Base-by-base conservation (phyloP, 2,329 filamentous ascomycete species). In the Shiraia sp. region DNA sequence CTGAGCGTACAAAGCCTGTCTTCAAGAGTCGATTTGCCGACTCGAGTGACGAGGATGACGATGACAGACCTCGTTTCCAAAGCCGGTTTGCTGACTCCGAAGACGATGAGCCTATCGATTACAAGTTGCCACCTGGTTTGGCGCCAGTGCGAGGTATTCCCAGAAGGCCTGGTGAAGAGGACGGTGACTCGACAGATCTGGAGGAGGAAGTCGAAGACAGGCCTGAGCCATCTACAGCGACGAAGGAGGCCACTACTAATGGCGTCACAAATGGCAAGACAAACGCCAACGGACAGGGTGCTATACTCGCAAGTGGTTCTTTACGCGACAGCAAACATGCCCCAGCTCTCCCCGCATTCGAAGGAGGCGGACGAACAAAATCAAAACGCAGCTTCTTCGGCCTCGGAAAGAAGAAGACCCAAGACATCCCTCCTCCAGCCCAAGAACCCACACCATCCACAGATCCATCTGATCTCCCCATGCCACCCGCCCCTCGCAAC, bases 341-440 rank as follows among this genome's bases (percentile, higher is more conserved):
- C 41, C 66, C 49, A 48, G n/a, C n/a, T n/a, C 41, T 61, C 7
- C 57, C 63, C 2, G 39, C 56, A 10, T 46, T 56, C 25, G 53
- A 58, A 42, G 40, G 58, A n/a, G 59, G 57, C 8, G 60, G 61
- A 31, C 69, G 66, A 34, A 45, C 63, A 16, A 73, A 72, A 47
- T 57, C 65, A 40, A 74, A 72, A 47, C 70, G 72, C 12, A 60
- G 64, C 13, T 70, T 74, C 51, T 72, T 74, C 40, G 63, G 76
- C 70, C 42, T 90, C n/a, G 80, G 83, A 26, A 82, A 86, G 40
- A 85, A 79, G 67, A 87, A 83, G 63, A 68, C 68, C 40, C 10
- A 35, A 47, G n/a, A 29, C 32, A 13, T 24, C 52, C 61, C 27
- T 68, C 66, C 24, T 67, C 67, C 36, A 67, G 68, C 31, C 45